phyloP scores from a whole-genome alignment of 2,329 filamentous ascomycete genomes.

The Aspergillus sclerotialis region DNA sequence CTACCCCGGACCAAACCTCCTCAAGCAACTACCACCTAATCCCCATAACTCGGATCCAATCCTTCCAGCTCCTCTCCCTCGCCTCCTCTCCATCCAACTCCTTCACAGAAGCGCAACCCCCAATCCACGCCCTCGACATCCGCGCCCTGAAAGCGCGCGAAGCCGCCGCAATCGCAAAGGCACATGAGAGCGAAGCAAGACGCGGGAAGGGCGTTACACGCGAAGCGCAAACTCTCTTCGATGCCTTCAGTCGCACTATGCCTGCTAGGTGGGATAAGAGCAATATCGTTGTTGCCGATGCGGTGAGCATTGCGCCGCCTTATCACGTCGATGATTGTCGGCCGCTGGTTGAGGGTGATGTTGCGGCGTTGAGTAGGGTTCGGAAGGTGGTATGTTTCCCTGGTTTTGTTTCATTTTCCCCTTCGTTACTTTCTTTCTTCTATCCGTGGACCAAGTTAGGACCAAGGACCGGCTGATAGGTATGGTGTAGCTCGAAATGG shows the following conservation, averaged over 20 bases:
- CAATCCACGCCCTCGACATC: conserved; percentile 44
- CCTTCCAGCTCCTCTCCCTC: conserved; percentile 48
- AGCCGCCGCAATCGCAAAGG: conserved; percentile 47
- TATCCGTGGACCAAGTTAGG: background rate
- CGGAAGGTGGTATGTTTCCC: conserved; percentile 41
- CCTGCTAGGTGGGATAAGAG: conserved; percentile 54
- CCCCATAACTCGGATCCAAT: conserved; percentile 52
- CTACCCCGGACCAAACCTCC: conserved; percentile 32
- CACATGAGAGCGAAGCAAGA: conserved; percentile 52
- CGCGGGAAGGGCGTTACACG: conserved; percentile 54
- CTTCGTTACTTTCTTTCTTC: background rate
- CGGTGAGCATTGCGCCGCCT: conserved; percentile 52
- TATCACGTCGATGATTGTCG: conserved; percentile 52
- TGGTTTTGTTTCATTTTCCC: background rate
- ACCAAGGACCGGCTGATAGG: background rate
- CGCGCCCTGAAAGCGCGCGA: conserved; percentile 50
- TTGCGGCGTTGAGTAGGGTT: conserved; percentile 37
- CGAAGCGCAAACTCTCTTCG: conserved; percentile 58
- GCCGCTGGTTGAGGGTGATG: conserved; percentile 32
- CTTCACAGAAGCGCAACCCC: conserved; percentile 42
- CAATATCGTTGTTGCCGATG: conserved; percentile 55
- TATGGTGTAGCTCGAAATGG: conserved; percentile 37
- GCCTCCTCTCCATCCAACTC: conserved; percentile 25
- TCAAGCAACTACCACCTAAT: conserved; percentile 55
- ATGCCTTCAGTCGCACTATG: conserved; percentile 54